Conservation (phyloP, 139 green algal genomes). For the Chlamydomonas eustigma region DNA sequence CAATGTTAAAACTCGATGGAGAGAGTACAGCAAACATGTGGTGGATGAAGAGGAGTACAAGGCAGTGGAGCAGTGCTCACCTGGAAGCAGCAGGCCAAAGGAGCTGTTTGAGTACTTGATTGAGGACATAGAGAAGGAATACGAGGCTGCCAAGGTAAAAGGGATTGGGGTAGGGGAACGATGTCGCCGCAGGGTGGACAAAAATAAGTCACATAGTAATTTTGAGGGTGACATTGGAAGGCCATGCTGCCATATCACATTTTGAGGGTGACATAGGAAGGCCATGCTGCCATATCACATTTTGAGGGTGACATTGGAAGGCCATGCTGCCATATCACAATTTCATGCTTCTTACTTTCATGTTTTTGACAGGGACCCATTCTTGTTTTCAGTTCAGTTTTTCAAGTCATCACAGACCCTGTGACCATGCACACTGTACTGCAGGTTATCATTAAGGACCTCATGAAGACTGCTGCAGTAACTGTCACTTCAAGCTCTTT, state of each 20-base stretch:
- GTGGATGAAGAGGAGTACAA: constrained; percentile 6
- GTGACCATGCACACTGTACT: not conserved
- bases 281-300: too few species aligned
- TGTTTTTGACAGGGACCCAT: not conserved
- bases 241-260: too few species aligned
- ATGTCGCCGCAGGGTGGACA: too few species aligned
- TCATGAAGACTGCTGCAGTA: not conserved
- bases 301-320: too few species aligned
- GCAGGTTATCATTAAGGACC: not conserved
- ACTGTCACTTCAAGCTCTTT: not conserved
- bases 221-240: too few species aligned
- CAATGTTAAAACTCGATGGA: not conserved
- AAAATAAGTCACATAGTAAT: too few species aligned
- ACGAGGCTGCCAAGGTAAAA: constrained; percentile 1
- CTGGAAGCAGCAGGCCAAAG: not conserved
- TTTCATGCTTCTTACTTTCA: too few species aligned
- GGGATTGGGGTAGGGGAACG: too few species aligned
- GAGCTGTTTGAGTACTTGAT: constrained; percentile 9
- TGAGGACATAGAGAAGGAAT: constrained; percentile 2
- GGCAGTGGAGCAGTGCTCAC: not conserved
- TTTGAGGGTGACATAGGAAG: too few species aligned
- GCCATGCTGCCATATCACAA: too few species aligned
- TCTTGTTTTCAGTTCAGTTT: too few species aligned
- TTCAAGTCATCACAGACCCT: not conserved
- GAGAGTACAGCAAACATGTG: not conserved